Base-by-base conservation (phyloP, 306 rosid genomes). In the Vicia villosa region DNA sequence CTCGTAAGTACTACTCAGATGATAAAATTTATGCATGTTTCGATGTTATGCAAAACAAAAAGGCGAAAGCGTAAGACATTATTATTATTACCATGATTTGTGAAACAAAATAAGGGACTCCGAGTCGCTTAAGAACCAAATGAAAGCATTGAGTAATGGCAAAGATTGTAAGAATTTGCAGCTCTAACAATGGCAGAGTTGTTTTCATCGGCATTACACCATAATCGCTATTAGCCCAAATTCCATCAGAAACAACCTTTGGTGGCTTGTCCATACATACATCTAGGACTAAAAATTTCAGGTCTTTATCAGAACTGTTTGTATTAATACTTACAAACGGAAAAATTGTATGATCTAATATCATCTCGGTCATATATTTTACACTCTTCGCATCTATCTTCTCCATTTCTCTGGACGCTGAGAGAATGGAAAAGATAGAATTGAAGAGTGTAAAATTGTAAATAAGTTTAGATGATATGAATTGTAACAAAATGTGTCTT, bases 21-120 rank as follows among this genome's bases (percentile, higher is more conserved):
- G 36, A 32, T 32, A 32, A 32, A 32, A 24, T 24, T 24, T 2
- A 4, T 24, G 37, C 8, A 32, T 6, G 22, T 52, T 10, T 20
- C 1, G 2, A 50, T 10, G n/a, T 6, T 6, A 51, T 10, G 14
- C 38, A 21, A 52, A 20, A 19, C 57, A 19, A 19, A 19, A 17
- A 17, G 4, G 0, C 16, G 8, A n/a, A 45, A 45, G 3, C 8
- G 8, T 8, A 15, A 0, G n/a, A 52, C n/a, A 21, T 21, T 1
- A 4, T n/a, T 3, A 46, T 19, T 14, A 11, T 37, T 79, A 85
- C 90, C 74, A 82, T 12, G 16, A 85, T 15, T 55, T 85, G 87
- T 6, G 85, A 64, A 75, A 83, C 34, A 22, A 83, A 37, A 73
- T 63, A 82, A 47, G 96, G 82, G 50, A 83, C 1, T 8, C 86